These are phyloP conservation scores for Trametes pubescens DNA, from an alignment of 1,284 basidiomycete species.

Conservation along the genomic window DNA sequence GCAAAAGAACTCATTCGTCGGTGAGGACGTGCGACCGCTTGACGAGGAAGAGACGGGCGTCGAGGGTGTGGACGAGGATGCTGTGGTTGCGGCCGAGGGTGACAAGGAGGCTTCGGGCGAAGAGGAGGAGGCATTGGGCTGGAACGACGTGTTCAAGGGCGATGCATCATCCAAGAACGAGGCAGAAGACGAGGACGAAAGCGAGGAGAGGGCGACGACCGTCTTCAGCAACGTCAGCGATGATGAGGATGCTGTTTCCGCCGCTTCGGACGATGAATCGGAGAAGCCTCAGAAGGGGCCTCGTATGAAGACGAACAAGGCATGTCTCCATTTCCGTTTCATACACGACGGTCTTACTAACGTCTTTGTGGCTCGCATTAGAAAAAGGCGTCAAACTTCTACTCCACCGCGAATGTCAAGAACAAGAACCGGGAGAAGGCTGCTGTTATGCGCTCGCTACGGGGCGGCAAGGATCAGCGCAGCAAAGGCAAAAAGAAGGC, in stretches of 20 bases:
- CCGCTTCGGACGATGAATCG: constrained; percentile 21
- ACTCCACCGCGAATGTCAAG: constrained; percentile 87
- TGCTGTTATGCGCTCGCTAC: constrained; percentile 55
- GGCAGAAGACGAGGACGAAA: constrained; percentile 15
- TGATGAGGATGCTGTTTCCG: constrained; percentile 21
- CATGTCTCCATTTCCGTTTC: constrained; percentile 35
- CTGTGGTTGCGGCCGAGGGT: constrained; percentile 41
- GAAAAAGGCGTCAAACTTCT: constrained; percentile 94
- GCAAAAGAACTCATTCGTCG: constrained; percentile 86
- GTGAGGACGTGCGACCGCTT: constrained; percentile 71
- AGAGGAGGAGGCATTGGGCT: constrained; percentile 58
- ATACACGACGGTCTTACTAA: background rate
- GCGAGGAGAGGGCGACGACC: constrained; percentile 24
- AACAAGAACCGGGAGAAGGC: constrained; percentile 81
- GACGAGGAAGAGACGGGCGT: constrained; percentile 55
- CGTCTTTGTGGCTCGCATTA: constrained; percentile 38
- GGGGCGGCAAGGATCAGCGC: constrained; percentile 32
- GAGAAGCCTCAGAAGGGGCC: constrained; percentile 60
- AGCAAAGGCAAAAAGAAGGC: constrained; percentile 27
- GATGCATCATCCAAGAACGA: constrained; percentile 39
- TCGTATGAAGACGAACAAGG: constrained; percentile 93
- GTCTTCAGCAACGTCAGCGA: constrained; percentile 35
- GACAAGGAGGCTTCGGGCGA: constrained; percentile 43
- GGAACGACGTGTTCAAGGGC: constrained; percentile 72
- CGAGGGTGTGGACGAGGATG: constrained; percentile 41